Conservation (phyloP, 2,329 filamentous ascomycete genomes). For the Trichoderma atroviride region DNA sequence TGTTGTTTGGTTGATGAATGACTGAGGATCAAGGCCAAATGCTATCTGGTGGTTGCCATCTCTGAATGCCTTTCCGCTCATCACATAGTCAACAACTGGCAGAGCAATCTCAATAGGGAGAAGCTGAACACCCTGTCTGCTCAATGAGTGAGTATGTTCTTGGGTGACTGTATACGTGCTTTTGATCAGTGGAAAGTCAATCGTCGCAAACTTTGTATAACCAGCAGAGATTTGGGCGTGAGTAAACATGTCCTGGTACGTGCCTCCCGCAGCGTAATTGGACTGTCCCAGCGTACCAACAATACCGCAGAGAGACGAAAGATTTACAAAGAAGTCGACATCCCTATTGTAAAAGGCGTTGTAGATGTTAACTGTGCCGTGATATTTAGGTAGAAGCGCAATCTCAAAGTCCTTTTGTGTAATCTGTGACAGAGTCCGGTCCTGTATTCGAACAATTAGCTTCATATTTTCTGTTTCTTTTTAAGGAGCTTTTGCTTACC, state of each 20-base stretch:
- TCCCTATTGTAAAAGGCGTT: neutral
- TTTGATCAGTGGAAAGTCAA: conserved; percentile 9
- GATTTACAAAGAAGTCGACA: conserved; percentile 45
- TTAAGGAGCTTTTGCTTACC: neutral
- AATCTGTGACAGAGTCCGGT: conserved; percentile 38
- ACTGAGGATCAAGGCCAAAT: conserved; percentile 8
- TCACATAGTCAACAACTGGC: conserved; percentile 15
- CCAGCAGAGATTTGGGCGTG: conserved; percentile 3
- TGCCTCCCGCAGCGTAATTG: conserved; percentile 45
- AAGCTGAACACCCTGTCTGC: neutral
- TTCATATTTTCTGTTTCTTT: neutral
- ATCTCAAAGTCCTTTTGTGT: conserved; percentile 37
- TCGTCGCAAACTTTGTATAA: neutral
- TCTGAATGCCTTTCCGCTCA: conserved; percentile 15
- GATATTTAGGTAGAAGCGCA: conserved; percentile 37
- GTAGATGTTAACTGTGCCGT: conserved; percentile 43
- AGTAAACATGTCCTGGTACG: conserved; percentile 38
- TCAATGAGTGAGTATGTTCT: neutral
- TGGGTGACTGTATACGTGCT: conserved; percentile 1
- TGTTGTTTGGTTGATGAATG: neutral
- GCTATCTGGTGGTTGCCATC: conserved; percentile 20
- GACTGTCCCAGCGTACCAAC: conserved; percentile 42
- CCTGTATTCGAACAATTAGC: neutral
- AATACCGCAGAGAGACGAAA: conserved; percentile 42
- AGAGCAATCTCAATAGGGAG: conserved; percentile 6